Evolutionary conservation across 441 rosid genomes (phyloP).

Genomic region (Bocquillonia castaneifolia): DNA sequence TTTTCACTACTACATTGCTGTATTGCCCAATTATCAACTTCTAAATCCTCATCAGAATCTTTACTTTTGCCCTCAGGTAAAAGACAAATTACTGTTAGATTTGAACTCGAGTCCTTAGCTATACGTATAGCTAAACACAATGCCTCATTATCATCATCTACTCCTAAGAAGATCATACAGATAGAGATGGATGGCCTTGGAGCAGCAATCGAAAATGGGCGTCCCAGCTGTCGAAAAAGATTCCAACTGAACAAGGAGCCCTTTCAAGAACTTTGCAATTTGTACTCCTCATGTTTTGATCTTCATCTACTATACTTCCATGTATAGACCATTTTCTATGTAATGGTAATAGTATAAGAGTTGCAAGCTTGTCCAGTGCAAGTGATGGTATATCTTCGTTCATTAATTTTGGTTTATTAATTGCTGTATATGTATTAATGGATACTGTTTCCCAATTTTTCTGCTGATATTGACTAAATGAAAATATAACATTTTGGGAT

Average conservation of each 20-base stretch:
- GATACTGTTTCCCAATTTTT: background rate
- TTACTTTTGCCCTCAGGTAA: background rate
- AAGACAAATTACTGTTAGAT: background rate
- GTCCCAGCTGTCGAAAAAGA: slow-evolving; percentile 30
- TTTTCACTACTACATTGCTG: background rate
- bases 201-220: background rate
- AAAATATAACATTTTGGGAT: slow-evolving; percentile 27
- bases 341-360: slow-evolving; percentile 36
- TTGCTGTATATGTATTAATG: slow-evolving; percentile 29
- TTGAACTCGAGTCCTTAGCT: background rate
- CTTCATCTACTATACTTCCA: slow-evolving; percentile 26
- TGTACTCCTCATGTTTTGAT: slow-evolving; percentile 25
- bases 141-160: slow-evolving; percentile 16
- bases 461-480: slow-evolving; percentile 30
- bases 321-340: slow-evolving; percentile 30
- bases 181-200: background rate
- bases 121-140: background rate
- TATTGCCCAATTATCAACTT: background rate
- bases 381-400: slow-evolving; percentile 44
- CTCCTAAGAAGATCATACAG: slow-evolving; percentile 7
- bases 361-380: slow-evolving; percentile 26
- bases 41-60: background rate
- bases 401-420: slow-evolving; percentile 35
- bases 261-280: slow-evolving; percentile 38
- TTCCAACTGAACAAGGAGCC: slow-evolving; percentile 59